phyloP scores from a whole-genome alignment of 1,139 yeast genomes.

The Candida tetrigidarum region DNA sequence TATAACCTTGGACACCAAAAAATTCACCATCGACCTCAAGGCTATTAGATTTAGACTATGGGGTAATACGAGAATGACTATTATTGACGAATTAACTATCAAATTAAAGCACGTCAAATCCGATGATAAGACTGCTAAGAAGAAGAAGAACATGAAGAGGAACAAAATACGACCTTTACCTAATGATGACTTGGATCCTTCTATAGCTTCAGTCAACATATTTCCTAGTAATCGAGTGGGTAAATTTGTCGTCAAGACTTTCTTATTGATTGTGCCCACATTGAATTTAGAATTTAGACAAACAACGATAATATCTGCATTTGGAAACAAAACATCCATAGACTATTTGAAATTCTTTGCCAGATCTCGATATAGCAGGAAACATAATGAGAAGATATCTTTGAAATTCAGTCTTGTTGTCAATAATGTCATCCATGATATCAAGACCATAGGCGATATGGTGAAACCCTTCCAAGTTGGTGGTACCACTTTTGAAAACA shows the following conservation, averaged over 20 bases:
- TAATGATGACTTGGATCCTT: slow-evolving; percentile 6
- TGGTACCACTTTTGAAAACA: slow-evolving; percentile 27
- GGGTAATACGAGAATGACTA: slow-evolving; percentile 42
- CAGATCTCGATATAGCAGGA: slow-evolving; percentile 26
- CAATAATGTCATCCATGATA: slow-evolving; percentile 17
- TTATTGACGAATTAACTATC: slow-evolving; percentile 31
- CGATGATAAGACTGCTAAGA: background rate
- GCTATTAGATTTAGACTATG: slow-evolving; percentile 41
- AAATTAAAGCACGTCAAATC: slow-evolving; percentile 4
- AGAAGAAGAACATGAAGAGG: slow-evolving; percentile 3
- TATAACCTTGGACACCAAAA: slow-evolving; percentile 24
- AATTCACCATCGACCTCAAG: slow-evolving; percentile 21
- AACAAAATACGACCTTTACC: slow-evolving; percentile 1
- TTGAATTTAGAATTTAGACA: slow-evolving; percentile 34
- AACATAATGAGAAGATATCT: slow-evolving; percentile 23
- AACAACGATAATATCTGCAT: slow-evolving; percentile 17
- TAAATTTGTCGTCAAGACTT: slow-evolving; percentile 17
- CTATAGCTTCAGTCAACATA: slow-evolving; percentile 15
- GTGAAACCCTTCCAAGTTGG: slow-evolving; percentile 21
- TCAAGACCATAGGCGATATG: slow-evolving; percentile 6
- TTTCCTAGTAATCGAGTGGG: slow-evolving; percentile 23
- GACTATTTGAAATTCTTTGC: slow-evolving; percentile 28
- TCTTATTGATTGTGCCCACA: slow-evolving; percentile 29
- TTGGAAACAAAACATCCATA: slow-evolving; percentile 20
- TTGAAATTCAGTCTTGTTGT: slow-evolving; percentile 22